Base-by-base conservation (phyloP, 2,329 filamentous ascomycete species). In the Aspergillus japonicus region DNA sequence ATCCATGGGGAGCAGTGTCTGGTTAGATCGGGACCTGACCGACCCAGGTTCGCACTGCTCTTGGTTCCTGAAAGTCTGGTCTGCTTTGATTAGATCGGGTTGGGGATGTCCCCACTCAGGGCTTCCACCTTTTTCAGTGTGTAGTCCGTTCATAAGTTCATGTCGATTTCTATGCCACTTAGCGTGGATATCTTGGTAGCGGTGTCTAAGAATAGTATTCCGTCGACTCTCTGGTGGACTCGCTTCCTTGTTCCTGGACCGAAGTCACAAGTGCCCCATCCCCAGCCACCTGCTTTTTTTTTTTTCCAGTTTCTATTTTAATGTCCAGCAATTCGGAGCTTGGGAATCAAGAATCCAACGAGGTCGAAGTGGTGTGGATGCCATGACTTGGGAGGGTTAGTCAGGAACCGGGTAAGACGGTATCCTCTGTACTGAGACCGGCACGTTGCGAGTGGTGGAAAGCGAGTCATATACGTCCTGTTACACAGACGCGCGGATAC, bases 401-500 rank as follows among this genome's bases (percentile, higher is more conserved):
- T 35, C 53, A 55, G 53, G 42, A 48, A 55, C 53, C 16, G 2
- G 23, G 23, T 29, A 29, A 29, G 26, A 19, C 3, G 16, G 50
- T 54, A 50, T 56, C 44, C 26, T 44, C 57, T 29, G n/a, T 51
- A 58, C 50, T 26, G 10, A 5, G 26, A n/a, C 14, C 11, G 14
- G 12, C 26, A 47, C 39, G 44, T 31, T 21, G 23, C 54, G 42
- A 58, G 5, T 58, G 56, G 56, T 23, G 12, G 56, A 31, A 42
- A 29, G 8, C 16, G 19, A 4, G 50, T 2, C 4, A 5, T 10
- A 57, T 61, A 64, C 64, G 26, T 62, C 64, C 65, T 59, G 5
- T 59, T 65, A 67, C 64, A 12, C 58, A 62, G 31, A 59, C 64
- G 66, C 65, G 65, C 62, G 60, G 54, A 23, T 59, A 53, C 65